Evolutionary conservation across 2,329 filamentous ascomycete species (phyloP).

Genomic region (Cylindrodendrum hubeiense): DNA sequence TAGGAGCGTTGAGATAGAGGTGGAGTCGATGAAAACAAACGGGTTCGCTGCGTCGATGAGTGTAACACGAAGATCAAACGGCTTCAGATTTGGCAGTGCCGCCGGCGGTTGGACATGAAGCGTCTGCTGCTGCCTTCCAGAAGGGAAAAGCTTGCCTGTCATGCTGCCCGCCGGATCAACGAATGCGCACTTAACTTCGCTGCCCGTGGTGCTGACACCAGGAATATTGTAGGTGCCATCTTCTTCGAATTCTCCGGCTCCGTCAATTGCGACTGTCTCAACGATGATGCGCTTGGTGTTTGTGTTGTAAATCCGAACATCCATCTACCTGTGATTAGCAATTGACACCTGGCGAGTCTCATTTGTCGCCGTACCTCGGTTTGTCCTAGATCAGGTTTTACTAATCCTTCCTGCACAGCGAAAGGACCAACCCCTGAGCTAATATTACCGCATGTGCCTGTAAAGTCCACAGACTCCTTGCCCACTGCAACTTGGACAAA

Average conservation of each 20-base stretch:
- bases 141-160: constrained; percentile 70
- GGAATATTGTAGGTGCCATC: constrained; percentile 68
- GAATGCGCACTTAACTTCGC: constrained; percentile 69
- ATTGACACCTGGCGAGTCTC: neutral
- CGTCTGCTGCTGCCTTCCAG: constrained; percentile 56
- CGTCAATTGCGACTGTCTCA: constrained; percentile 63
- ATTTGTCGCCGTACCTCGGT: constrained; percentile 37
- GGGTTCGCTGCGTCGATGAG: neutral
- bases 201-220: constrained; percentile 66
- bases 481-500: constrained; percentile 72
- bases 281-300: constrained; percentile 71
- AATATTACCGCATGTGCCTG: constrained; percentile 75
- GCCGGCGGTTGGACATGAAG: constrained; percentile 48
- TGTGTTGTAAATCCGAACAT: constrained; percentile 68
- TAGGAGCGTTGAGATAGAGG: neutral
- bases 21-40: neutral
- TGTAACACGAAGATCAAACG: neutral
- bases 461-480: constrained; percentile 66
- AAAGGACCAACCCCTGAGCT: constrained; percentile 70
- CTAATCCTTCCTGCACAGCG: constrained; percentile 65
- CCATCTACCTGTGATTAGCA: constrained; percentile 28
- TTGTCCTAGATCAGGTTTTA: constrained; percentile 41
- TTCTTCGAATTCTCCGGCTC: constrained; percentile 59
- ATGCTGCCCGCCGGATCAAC: constrained; percentile 70
- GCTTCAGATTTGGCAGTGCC: neutral